These are phyloP conservation scores for Gossypium herbaceum DNA, from an alignment of 345 rosid genomes.

Conservation along the genomic window DNA sequence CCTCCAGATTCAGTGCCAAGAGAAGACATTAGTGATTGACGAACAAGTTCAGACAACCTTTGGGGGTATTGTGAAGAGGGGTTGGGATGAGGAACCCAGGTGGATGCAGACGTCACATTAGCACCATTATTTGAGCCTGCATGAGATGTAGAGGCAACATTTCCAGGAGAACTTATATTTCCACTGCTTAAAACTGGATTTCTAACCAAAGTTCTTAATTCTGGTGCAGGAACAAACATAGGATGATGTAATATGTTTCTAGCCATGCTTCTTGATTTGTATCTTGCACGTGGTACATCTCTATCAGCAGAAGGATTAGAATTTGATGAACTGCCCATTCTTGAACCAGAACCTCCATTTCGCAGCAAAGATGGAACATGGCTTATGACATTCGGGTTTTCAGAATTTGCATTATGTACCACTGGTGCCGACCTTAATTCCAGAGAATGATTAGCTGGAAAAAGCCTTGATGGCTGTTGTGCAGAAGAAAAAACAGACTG, in stretches of 20 bases:
- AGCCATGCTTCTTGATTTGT: slow-evolving; percentile 36
- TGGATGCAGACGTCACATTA: slow-evolving; percentile 44
- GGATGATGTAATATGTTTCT: slow-evolving; percentile 51
- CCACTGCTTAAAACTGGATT: slow-evolving; percentile 34
- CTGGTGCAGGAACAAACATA: slow-evolving; percentile 43
- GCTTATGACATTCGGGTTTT: slow-evolving; percentile 32
- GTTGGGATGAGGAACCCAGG: slow-evolving; percentile 46
- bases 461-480: slow-evolving; percentile 37
- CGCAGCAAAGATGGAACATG: slow-evolving; percentile 51
- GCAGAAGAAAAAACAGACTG: slow-evolving; percentile 37
- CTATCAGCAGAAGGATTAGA: slow-evolving; percentile 35
- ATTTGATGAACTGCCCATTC: slow-evolving; percentile 36
- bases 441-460: slow-evolving; percentile 45
- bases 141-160: slow-evolving; percentile 46
- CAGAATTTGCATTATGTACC: slow-evolving; percentile 29
- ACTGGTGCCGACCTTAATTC: slow-evolving; percentile 39
- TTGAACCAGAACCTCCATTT: slow-evolving; percentile 41
- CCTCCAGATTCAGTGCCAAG: slow-evolving; percentile 44
- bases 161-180: slow-evolving; percentile 40
- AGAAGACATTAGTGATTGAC: slow-evolving; percentile 61
- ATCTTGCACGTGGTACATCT: slow-evolving; percentile 35
- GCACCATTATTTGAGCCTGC: slow-evolving; percentile 37
- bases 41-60: slow-evolving; percentile 65
- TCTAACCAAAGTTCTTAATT: slow-evolving; percentile 34
- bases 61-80: slow-evolving; percentile 45